Evolutionary conservation across 345 rosid species (phyloP).

Genomic region (Citrus cavaleriei): DNA sequence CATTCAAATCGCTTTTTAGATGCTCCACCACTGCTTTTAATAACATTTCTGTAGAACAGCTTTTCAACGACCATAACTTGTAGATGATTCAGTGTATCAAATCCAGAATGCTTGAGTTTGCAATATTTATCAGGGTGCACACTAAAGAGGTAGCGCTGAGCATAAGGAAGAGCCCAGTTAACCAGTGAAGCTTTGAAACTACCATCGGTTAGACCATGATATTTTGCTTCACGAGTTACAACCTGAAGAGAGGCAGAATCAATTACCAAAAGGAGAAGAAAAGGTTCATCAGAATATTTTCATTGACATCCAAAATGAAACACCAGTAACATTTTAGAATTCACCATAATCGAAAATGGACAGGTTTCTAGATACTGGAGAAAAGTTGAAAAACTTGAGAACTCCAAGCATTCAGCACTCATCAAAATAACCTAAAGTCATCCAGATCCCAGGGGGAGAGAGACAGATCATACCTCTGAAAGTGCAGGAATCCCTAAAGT

Average conservation of each 20-base stretch:
- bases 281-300: not conserved
- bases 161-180: slow-evolving; percentile 92
- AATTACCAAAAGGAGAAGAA: not conserved
- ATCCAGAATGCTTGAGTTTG: slow-evolving; percentile 49
- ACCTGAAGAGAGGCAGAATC: slow-evolving; percentile 37
- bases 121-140: slow-evolving; percentile 52
- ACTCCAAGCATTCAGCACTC: too few species aligned
- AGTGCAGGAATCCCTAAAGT: slow-evolving; percentile 76
- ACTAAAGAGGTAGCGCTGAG: slow-evolving; percentile 76
- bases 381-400: too few species aligned
- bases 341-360: too few species aligned
- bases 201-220: slow-evolving; percentile 46
- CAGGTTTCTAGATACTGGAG: too few species aligned
- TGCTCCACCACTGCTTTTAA: slow-evolving; percentile 39
- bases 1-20: slow-evolving; percentile 55
- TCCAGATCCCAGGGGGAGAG: not conserved
- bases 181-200: slow-evolving; percentile 51
- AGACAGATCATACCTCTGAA: slow-evolving; percentile 53
- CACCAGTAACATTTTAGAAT: too few species aligned
- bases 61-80: slow-evolving; percentile 61
- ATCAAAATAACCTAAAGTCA: not conserved
- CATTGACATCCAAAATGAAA: too few species aligned
- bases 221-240: slow-evolving; percentile 71
- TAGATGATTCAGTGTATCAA: slow-evolving; percentile 38
- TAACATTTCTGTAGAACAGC: slow-evolving; percentile 61